A percentile compares a stretch with the other conserved stretches of the same genome.
These are phyloP conservation scores for Hymenoscyphus fructigenus DNA, from an alignment of 2,329 filamentous ascomycete genomes.

Conservation along the genomic window DNA sequence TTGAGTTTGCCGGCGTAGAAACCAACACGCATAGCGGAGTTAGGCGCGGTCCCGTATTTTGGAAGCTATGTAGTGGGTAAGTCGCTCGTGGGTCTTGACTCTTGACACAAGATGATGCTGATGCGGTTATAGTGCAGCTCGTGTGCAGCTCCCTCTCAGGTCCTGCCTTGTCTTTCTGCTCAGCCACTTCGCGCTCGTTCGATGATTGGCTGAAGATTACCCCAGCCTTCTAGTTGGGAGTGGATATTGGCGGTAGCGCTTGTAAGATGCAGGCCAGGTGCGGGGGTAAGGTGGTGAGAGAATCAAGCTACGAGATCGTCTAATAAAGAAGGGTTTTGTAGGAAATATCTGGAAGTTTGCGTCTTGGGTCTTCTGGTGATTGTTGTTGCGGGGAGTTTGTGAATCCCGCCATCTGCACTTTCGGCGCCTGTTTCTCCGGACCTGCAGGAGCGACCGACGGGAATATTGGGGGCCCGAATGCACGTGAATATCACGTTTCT, in stretches of 20 bases:
- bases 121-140: slow-evolving; percentile 8
- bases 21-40: slow-evolving; percentile 15
- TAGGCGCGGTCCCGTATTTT: background rate
- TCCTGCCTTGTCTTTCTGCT: slow-evolving; percentile 2
- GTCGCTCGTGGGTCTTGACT: slow-evolving; percentile 9
- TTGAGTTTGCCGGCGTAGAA: background rate
- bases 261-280: background rate
- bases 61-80: background rate
- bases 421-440: background rate
- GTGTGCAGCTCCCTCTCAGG: background rate
- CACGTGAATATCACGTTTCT: background rate
- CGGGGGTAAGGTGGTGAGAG: background rate
- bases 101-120: background rate
- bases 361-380: background rate
- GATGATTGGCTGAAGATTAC: slow-evolving; percentile 6
- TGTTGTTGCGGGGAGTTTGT: background rate
- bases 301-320: background rate
- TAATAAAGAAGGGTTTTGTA: background rate
- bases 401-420: background rate
- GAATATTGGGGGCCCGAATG: background rate
- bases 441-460: no score
- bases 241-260: background rate
- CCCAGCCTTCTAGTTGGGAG: background rate
- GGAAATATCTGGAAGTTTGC: background rate
- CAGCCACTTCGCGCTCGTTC: slow-evolving; percentile 8